Evolutionary conservation across 805 yeast species (phyloP).

Genomic region (Metschnikowia kofuensis): DNA sequence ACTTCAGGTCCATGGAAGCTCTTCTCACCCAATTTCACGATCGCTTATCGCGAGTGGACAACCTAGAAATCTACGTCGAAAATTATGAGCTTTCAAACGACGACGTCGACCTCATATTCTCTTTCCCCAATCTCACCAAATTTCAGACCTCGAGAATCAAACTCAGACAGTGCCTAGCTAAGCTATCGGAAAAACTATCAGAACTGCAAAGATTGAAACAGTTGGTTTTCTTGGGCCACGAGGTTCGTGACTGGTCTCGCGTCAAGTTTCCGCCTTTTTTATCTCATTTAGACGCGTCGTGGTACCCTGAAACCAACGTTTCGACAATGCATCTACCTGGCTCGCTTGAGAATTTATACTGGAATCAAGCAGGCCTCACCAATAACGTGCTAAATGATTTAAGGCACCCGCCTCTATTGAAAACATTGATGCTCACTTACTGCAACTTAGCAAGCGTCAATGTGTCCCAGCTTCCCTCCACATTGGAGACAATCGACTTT

Average conservation of each 20-base stretch:
- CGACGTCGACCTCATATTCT: conserved; percentile 23
- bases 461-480: conserved; percentile 25
- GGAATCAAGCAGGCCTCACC: conserved; percentile 28
- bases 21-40: conserved; percentile 22
- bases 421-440: conserved; percentile 33
- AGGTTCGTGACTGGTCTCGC: conserved; percentile 27
- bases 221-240: conserved; percentile 35
- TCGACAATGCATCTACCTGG: conserved; percentile 23
- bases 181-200: conserved; percentile 6
- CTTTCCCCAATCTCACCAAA: conserved; percentile 26
- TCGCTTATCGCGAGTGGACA: conserved; percentile 13
- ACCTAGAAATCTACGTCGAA: conserved; percentile 31
- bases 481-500: conserved; percentile 30
- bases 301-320: conserved; percentile 28
- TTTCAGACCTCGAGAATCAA: conserved; percentile 29
- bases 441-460: conserved; percentile 23
- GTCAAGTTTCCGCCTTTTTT: conserved; percentile 26
- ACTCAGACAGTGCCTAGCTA: conserved; percentile 10
- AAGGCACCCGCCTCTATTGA: conserved; percentile 22
- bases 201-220: conserved; percentile 18
- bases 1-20: conserved; percentile 26
- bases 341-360: conserved; percentile 25
- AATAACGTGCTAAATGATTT: conserved; percentile 9
- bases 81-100: conserved; percentile 19
- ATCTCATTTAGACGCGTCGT: conserved; percentile 33